phyloP scores from a whole-genome alignment of 768 basidiomycete genomes.

The Filobasidium floriforme region DNA sequence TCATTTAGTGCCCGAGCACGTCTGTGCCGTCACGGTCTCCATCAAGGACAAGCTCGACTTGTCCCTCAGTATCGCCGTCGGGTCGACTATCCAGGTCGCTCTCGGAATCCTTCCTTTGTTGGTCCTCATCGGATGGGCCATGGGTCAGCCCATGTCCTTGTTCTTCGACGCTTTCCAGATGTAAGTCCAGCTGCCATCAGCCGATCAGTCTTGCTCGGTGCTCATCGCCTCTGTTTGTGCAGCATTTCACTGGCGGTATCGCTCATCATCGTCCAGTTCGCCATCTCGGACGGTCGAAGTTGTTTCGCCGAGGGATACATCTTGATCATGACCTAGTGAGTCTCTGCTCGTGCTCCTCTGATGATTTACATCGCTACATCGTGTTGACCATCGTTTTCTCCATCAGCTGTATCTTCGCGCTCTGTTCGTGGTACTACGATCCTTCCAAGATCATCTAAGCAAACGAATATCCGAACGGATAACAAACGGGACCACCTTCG shows the following conservation, averaged over 20 bases:
- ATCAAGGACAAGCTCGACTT: conserved; percentile 79
- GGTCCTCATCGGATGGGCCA: conserved; percentile 67
- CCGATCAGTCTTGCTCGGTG: background rate
- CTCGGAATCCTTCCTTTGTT: conserved; percentile 51
- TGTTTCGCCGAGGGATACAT: conserved; percentile 20
- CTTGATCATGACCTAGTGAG: conserved; percentile 21
- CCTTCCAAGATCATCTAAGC: background rate
- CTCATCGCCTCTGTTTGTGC: background rate
- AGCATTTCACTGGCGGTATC: conserved; percentile 50
- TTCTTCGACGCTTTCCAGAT: conserved; percentile 87
- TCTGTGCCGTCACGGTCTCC: conserved; percentile 83
- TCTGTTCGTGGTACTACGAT: conserved; percentile 26
- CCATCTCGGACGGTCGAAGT: conserved; percentile 59
- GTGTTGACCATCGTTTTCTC: background rate
- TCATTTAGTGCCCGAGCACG: conserved; percentile 84
- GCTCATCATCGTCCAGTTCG: conserved; percentile 72
- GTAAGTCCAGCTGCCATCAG: conserved; percentile 49
- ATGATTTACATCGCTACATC: background rate
- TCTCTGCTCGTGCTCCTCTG: background rate
- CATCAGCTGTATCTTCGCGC: conserved; percentile 20
- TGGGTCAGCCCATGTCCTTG: conserved; percentile 59
- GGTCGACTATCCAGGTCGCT: conserved; percentile 57
- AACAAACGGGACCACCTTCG: too few species aligned
- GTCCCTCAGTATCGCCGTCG: conserved; percentile 81
- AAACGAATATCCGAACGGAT: too few species aligned